Evolutionary conservation across 2,329 filamentous ascomycete genomes (phyloP).

Genomic region (Trichoderma sp.): DNA sequence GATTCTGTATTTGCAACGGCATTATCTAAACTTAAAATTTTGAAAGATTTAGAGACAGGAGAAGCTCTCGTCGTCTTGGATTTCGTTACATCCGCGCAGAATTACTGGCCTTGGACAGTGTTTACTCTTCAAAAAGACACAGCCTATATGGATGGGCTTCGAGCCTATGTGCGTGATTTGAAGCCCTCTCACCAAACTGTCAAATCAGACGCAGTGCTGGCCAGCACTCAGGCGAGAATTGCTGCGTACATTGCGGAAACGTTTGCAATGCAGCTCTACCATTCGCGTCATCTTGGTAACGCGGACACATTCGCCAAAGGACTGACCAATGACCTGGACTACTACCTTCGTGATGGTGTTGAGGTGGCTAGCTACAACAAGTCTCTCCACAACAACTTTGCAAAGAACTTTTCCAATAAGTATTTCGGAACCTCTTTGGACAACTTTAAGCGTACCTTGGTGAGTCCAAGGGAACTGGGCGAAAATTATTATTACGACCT

Average conservation of each 20-base stretch:
- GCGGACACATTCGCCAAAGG: slow-evolving; percentile 63
- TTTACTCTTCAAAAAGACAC: slow-evolving; percentile 73
- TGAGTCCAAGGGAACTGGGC: slow-evolving; percentile 67
- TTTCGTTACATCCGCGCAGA: slow-evolving; percentile 84
- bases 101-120: slow-evolving; percentile 94
- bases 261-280: slow-evolving; percentile 86
- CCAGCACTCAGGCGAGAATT: slow-evolving; percentile 65
- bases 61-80: slow-evolving; percentile 75
- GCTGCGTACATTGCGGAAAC: slow-evolving; percentile 84
- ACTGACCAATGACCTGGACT: slow-evolving; percentile 72
- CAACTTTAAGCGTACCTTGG: slow-evolving; percentile 73
- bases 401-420: slow-evolving; percentile 76
- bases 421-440: slow-evolving; percentile 72
- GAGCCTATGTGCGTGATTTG: slow-evolving; percentile 64
- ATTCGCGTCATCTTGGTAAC: slow-evolving; percentile 73
- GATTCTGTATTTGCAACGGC: slow-evolving; percentile 73
- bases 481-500: slow-evolving; percentile 82
- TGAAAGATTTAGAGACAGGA: slow-evolving; percentile 61
- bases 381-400: slow-evolving; percentile 81
- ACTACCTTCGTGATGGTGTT: slow-evolving; percentile 76
- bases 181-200: slow-evolving; percentile 51
- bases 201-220: slow-evolving; percentile 54
- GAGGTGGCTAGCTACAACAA: slow-evolving; percentile 79
- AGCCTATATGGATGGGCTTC: slow-evolving; percentile 68
- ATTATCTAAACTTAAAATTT: slow-evolving; percentile 64